phyloP scores from a whole-genome alignment of 2,329 filamentous ascomycete genomes.

The Pseudogymnoascus sp. region DNA sequence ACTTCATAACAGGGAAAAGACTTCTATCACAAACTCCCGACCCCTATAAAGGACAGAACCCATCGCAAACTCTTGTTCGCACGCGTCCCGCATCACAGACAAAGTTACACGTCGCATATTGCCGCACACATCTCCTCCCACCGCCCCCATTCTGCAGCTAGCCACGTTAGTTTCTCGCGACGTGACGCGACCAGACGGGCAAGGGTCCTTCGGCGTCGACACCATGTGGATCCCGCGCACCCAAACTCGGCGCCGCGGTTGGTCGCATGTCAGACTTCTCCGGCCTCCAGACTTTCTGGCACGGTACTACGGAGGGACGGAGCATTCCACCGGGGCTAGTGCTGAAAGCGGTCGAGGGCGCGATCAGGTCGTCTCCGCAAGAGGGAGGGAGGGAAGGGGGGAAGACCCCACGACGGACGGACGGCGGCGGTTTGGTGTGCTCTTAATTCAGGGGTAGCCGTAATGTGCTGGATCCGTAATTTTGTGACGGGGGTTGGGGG shows the following conservation, averaged over 20 bases:
- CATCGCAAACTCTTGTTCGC: not conserved
- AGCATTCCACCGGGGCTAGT: not conserved
- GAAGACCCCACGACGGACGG: not conserved
- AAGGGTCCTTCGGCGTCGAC: not conserved
- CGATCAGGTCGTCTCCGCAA: not conserved
- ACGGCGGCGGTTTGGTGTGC: not conserved
- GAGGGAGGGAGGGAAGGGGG: not conserved
- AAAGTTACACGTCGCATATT: not conserved
- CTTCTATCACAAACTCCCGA: not conserved
- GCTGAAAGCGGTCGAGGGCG: not conserved
- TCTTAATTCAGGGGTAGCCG: not conserved
- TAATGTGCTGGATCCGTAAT: conserved; percentile 3
- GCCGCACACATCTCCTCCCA: not conserved
- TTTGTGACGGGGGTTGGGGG: not conserved
- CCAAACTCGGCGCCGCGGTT: not conserved
- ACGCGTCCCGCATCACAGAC: not conserved
- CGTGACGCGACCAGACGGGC: not conserved
- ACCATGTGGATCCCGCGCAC: not conserved
- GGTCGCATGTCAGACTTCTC: not conserved
- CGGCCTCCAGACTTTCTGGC: not conserved
- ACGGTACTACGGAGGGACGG: not conserved
- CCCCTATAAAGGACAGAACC: not conserved
- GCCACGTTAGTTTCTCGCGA: not conserved
- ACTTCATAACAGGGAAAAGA: not conserved
- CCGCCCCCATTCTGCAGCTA: not conserved